Conservation (phyloP, 257 asterid genomes). For the Solanum neorickii region DNA sequence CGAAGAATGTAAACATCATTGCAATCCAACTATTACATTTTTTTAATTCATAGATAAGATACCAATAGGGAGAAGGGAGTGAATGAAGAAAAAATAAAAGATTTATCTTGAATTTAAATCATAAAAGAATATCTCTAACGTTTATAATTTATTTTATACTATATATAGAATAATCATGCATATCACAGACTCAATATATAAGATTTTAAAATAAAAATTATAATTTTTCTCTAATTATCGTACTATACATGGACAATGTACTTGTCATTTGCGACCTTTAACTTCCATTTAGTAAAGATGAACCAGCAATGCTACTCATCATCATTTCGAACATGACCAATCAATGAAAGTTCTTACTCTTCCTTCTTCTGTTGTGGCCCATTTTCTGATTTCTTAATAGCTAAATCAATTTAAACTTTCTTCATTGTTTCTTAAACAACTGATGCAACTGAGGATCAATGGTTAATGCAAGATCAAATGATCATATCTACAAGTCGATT, state of each 20-base stretch:
- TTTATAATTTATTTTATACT: not conserved
- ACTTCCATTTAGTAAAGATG: not conserved
- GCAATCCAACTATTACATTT: not conserved
- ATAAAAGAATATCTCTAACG: not conserved
- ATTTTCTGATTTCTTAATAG: conserved; percentile 8
- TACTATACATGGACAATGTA: not conserved
- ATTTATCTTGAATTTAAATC: not conserved
- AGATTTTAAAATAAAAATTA: no score
- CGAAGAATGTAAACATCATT: not conserved
- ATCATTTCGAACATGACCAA: conserved; percentile 1
- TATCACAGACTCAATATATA: not conserved
- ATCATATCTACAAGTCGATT: not conserved
- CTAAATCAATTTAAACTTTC: conserved; percentile 24
- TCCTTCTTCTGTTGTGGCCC: conserved; percentile 29
- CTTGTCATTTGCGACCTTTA: not conserved
- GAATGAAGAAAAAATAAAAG: not conserved
- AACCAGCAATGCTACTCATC: not conserved
- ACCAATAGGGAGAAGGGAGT: not conserved
- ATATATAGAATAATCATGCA: not conserved
- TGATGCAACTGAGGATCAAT: not conserved
- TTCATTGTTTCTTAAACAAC: conserved; percentile 14
- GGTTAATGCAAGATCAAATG: not conserved
- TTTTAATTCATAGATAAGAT: not conserved
- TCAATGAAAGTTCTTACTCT: conserved; percentile 11
- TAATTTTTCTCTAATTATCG: not conserved